A percentile compares a stretch with the other conserved stretches of the same genome.
These are phyloP conservation scores for peach (Prunus persica) DNA, from an alignment of 306 rosid genomes.

Conservation along the genomic window DNA sequence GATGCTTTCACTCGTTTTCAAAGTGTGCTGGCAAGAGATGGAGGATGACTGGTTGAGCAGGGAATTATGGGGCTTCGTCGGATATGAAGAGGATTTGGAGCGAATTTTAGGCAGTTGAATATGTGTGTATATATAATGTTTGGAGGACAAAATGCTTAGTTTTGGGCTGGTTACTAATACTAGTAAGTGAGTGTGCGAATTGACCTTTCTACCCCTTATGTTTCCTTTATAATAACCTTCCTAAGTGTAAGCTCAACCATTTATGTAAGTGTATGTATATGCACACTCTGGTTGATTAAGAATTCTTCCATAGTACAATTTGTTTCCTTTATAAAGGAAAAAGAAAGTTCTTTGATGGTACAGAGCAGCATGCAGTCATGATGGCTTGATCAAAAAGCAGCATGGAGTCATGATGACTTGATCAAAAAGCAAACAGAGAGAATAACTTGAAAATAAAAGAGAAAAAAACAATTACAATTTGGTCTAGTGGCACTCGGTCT, in stretches of 20 bases:
- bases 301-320: background rate
- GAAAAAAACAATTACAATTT: too few relatives aligned
- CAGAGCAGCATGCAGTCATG: background rate
- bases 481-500: too few relatives aligned
- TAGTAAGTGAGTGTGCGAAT: background rate
- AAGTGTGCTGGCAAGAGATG: too few relatives aligned
- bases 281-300: background rate
- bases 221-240: too few relatives aligned
- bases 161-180: background rate
- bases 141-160: background rate
- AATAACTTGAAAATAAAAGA: background rate
- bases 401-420: background rate
- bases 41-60: background rate
- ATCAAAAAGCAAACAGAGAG: background rate
- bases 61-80: background rate
- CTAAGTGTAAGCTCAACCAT: too few relatives aligned
- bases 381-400: background rate
- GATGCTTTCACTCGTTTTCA: background rate
- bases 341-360: background rate
- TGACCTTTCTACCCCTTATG: background rate
- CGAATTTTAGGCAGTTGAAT: background rate
- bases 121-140: background rate
- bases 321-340: background rate
- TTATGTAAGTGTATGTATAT: too few relatives aligned
- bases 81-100: background rate